These are phyloP conservation scores for Chlamydomonas sphaeroides DNA, from an alignment of 139 green algal species.

Conservation along the genomic window DNA sequence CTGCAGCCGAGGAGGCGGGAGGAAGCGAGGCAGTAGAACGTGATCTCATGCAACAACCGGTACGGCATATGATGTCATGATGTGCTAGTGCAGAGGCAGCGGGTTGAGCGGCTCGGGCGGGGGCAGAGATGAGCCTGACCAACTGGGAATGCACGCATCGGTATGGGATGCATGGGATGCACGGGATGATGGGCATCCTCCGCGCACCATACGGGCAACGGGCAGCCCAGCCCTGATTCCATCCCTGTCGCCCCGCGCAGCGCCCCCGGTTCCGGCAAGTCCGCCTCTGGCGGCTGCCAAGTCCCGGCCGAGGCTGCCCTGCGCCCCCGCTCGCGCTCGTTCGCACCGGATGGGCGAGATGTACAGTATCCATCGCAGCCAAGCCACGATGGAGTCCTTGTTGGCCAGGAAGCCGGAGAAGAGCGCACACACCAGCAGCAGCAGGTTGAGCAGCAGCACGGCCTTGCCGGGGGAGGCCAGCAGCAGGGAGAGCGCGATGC, in stretches of 20 bases:
- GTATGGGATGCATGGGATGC: no score
- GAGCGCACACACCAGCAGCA: constrained; percentile 81
- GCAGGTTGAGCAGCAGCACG: constrained; percentile 77
- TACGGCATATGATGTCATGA: neutral
- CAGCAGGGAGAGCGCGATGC: constrained; percentile 60
- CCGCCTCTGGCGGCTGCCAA: no score
- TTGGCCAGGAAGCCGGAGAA: constrained; percentile 80
- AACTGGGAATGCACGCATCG: no score
- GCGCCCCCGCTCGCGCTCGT: neutral
- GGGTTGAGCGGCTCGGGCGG: no score
- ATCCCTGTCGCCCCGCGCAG: no score
- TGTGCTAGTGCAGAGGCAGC: neutral
- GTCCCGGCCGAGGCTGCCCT: no score
- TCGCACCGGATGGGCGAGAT: constrained; percentile 62
- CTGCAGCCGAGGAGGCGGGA: constrained; percentile 18
- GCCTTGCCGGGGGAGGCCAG: constrained; percentile 56
- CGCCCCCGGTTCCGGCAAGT: no score
- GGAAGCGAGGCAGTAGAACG: neutral
- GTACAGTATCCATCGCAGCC: constrained; percentile 73
- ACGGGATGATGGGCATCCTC: no score
- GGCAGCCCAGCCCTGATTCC: no score
- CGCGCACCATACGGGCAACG: no score
- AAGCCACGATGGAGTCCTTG: constrained; percentile 56
- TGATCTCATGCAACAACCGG: no score
- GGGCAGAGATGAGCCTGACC: no score